Evolutionary conservation across 208 protist genomes (phyloP), one percentile per base, ranked within the genome.

Genomic region (Leishmania braziliensis): DNA sequence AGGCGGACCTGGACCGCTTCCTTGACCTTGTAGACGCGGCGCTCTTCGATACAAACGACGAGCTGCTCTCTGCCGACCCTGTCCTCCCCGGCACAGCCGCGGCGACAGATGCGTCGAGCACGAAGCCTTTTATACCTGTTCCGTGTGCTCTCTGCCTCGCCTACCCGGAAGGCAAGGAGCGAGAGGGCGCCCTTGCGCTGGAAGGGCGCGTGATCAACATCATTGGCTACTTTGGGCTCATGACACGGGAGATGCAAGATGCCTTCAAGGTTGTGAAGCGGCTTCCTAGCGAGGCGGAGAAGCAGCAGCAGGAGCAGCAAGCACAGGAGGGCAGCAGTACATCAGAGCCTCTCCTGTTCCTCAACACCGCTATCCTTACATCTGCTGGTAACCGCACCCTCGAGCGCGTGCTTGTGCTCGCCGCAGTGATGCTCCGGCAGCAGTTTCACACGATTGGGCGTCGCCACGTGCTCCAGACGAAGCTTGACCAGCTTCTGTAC

Each of bases 151-250:
- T 97, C 54, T 97, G 93, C 81, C 90, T 97, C 36, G 91, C 88
- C 54, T 97, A 94, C 82, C 89, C 89, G 2, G 87, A 92, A 39
- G 90, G 88, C 39, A 93, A 95, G 82, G 89, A 92, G 70, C 90
- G 93, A 9, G 78, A 82, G 16, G 91, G 91, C 54, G 90, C 91
- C 78, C 93, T 95, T 74, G 23, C 72, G 9, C 84, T 94, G 70
- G 85, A 89, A 29, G 93, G 93, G 1, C 87, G 93, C 3, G 91
- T 88, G 53, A 91, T 94, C 69, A 95, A 95, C 81, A 91, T 97
- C 62, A 97, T 97, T 79, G 93, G 93, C 20, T 95, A 92, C 80
- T 95, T 97, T 90, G 93, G 91, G 16, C 86, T 87, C 73, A 90
- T 97, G 79, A 92, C 87, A 2, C 63, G 56, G 6, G 88, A 87